Evolutionary conservation across 2,329 filamentous ascomycete genomes (phyloP).

Genomic region (Apiospora malaysiana): DNA sequence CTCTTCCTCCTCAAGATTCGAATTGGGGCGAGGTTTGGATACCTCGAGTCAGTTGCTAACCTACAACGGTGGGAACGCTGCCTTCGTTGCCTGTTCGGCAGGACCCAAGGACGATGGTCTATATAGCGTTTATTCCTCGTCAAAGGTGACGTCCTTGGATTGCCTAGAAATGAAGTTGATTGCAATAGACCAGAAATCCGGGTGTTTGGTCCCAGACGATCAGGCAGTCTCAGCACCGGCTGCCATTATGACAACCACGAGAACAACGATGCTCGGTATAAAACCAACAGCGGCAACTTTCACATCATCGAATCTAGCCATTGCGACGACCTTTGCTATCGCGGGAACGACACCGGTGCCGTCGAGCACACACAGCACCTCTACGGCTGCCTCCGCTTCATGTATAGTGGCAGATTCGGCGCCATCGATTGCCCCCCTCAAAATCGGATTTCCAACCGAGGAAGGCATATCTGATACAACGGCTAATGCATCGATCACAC

Average conservation of each 20-base stretch:
- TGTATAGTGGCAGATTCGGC: slow-evolving; percentile 26
- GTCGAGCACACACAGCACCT: background rate
- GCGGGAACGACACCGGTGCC: background rate
- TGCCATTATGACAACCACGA: background rate
- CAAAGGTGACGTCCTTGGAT: background rate
- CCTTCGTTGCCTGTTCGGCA: background rate
- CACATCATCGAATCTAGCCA: background rate
- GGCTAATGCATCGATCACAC: slow-evolving; percentile 31
- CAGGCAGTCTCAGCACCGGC: background rate
- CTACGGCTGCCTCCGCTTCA: background rate
- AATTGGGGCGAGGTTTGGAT: background rate
- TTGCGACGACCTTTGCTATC: background rate
- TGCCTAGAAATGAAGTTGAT: background rate
- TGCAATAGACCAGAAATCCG: background rate
- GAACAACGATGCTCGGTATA: background rate
- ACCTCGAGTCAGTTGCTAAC: background rate
- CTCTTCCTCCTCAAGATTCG: background rate
- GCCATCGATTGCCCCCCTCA: slow-evolving; percentile 36
- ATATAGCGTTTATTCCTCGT: background rate
- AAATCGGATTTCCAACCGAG: slow-evolving; percentile 30
- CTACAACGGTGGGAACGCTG: background rate
- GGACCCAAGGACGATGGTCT: background rate
- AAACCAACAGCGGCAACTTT: background rate
- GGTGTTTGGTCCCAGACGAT: background rate
- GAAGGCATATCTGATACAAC: slow-evolving; percentile 29